Conservation (phyloP, 116 monocot species). For the Thalassia testudinum region DNA sequence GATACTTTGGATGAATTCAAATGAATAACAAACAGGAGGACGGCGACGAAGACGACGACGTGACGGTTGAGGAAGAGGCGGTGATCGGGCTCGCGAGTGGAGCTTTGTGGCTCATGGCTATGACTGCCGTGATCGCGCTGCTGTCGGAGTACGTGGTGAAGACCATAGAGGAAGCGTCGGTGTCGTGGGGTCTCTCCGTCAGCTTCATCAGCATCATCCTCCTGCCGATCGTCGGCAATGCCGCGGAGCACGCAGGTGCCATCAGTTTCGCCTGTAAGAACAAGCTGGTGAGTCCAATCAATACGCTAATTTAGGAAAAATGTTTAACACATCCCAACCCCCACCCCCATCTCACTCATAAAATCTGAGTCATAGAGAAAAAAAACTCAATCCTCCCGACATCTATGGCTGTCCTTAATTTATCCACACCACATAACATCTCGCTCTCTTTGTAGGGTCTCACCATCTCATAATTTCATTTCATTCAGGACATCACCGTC, state of each 20-base stretch:
- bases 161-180: slow-evolving; percentile 49
- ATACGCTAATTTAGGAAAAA: no score
- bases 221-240: slow-evolving; percentile 61
- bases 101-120: slow-evolving; percentile 31
- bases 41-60: slow-evolving; percentile 18
- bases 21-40: slow-evolving; percentile 6
- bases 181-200: slow-evolving; percentile 15
- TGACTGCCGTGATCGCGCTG: slow-evolving; percentile 31
- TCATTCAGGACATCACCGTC: slow-evolving; percentile 28
- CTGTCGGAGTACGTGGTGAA: slow-evolving; percentile 45
- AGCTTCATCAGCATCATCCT: slow-evolving; percentile 48
- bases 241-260: slow-evolving; percentile 64
- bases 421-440: no score
- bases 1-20: no score
- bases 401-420: no score
- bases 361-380: no score
- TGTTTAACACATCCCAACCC: no score
- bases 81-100: slow-evolving; percentile 40
- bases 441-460: no score
- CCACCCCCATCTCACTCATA: no score
- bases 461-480: no score
- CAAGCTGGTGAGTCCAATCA: slow-evolving; percentile 18
- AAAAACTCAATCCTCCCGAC: no score
- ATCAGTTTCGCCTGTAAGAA: slow-evolving; percentile 65
- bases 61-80: slow-evolving; percentile 10